A percentile compares a stretch with the other conserved stretches of the same genome.
Evolutionary conservation across 2,329 filamentous ascomycete genomes (phyloP).

Genomic region (Colletotrichum sp.): DNA sequence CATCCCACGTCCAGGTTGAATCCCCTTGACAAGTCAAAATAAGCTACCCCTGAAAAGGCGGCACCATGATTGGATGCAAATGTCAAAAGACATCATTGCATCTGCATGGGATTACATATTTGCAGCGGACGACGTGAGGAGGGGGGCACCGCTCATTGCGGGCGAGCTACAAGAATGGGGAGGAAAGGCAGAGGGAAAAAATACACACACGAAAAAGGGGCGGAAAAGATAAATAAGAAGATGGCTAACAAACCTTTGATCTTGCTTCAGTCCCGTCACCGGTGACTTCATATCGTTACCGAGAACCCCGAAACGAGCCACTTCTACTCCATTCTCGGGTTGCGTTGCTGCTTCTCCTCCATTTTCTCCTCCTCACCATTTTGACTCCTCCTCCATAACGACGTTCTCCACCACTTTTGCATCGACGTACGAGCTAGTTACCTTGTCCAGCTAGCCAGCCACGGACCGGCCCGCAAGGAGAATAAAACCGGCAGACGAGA

Average conservation of each 20-base stretch:
- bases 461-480: conserved; percentile 12
- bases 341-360: background rate
- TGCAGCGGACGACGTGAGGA: conserved; percentile 1
- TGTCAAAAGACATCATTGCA: conserved; percentile 10
- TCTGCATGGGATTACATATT: conserved; percentile 19
- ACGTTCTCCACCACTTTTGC: conserved; percentile 10
- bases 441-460: conserved; percentile 5
- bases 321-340: conserved; percentile 13
- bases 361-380: background rate
- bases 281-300: conserved; percentile 18
- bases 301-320: conserved; percentile 17
- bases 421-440: background rate
- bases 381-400: conserved; percentile 4
- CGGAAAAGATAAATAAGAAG: conserved; percentile 19
- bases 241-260: conserved; percentile 19
- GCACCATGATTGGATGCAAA: conserved; percentile 13
- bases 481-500: background rate
- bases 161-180: background rate
- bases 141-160: background rate
- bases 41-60: conserved; percentile 6
- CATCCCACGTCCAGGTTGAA: conserved; percentile 9
- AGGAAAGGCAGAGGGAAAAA: background rate
- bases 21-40: background rate
- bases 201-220: background rate
- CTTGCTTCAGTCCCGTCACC: conserved; percentile 4